A percentile compares a stretch with the other conserved stretches of the same genome.
phyloP scores from a whole-genome alignment of 176 grass and related monocot species.

The Zoysia pacifica region DNA sequence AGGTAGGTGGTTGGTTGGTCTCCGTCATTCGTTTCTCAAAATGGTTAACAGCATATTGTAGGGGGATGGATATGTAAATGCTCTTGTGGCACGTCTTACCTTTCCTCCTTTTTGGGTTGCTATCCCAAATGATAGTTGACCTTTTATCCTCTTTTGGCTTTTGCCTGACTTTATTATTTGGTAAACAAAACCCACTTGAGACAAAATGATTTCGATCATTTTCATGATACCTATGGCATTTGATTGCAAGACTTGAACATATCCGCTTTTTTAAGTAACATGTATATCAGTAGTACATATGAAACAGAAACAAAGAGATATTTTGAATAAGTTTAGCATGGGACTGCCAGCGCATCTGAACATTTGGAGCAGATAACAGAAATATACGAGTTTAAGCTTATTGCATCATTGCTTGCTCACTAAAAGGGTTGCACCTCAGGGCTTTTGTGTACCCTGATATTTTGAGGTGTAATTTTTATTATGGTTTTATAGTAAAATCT shows the following conservation, averaged over 20 bases:
- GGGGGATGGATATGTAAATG: constrained; percentile 17
- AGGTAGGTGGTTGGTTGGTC: constrained; percentile 33
- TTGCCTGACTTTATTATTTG: background rate
- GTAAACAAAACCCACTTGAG: background rate
- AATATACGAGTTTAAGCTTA: background rate
- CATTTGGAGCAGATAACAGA: background rate
- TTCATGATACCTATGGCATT: background rate
- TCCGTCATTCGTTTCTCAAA: constrained; percentile 31
- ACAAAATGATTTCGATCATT: background rate
- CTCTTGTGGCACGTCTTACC: background rate
- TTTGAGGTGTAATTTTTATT: background rate
- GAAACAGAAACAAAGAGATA: background rate
- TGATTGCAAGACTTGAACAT: background rate
- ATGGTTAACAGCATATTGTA: constrained; percentile 19
- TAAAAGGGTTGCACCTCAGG: background rate
- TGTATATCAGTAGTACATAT: background rate
- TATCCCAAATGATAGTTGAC: constrained; percentile 9
- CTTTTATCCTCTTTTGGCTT: constrained; percentile 1
- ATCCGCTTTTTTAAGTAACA: background rate
- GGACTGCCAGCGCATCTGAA: background rate
- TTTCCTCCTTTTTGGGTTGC: constrained; percentile 15
- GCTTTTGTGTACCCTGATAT: background rate
- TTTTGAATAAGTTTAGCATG: background rate
- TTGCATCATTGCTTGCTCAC: background rate
- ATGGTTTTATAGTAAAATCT: constrained; percentile 5